Base-by-base conservation (phyloP, 2,329 filamentous ascomycete genomes). In the Paecilomyces sp. region DNA sequence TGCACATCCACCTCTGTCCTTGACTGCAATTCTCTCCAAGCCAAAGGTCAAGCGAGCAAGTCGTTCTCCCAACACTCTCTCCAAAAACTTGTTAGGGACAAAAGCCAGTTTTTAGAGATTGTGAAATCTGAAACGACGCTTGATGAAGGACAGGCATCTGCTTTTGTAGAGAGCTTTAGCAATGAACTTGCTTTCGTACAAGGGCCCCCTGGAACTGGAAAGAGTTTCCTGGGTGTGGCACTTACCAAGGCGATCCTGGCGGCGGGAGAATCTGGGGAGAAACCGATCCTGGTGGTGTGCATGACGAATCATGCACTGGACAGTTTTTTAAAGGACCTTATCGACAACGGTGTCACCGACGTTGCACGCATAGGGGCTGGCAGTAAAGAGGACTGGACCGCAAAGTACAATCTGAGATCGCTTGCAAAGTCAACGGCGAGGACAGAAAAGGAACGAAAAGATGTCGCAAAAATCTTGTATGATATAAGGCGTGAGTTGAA, bases 231-330 rank as follows among this genome's bases (percentile, higher is more conserved):
- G 11, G 66, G 66, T 8, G 62, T 66, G 24, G 57, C 65, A 13
- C 54, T 68, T 7, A 58, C 61, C 9, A 67, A 64, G 50, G 64
- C 66, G 3, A 61, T 73, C 33, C 59, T 73, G 5, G 63, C 60
- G 1, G 68, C 68, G 2, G 61, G 65, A n/a, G 30, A 36, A 6
- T 55, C 56, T 24, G 28, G 15, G 5, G 54, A 61, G 24, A 70
- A 65, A 50, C 71, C 71, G 4, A 67, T 73, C n/a, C 59, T 72
- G 9, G 61, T 67, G 4, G 70, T 70, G 3, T 72, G 69, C 56
- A 61, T 68, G 57, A 72, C 70, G 9, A 73, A 72, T 55, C 70
- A 72, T 57, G 70, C 70, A 12, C 65, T 72, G 9, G 70, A 72
- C 55, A 66, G 61, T 36, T 71, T 72, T 41, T 61, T 73, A 1